phyloP scores from a whole-genome alignment of 192 early-diverging fungal genomes.

The Rhizophagus clarus region DNA sequence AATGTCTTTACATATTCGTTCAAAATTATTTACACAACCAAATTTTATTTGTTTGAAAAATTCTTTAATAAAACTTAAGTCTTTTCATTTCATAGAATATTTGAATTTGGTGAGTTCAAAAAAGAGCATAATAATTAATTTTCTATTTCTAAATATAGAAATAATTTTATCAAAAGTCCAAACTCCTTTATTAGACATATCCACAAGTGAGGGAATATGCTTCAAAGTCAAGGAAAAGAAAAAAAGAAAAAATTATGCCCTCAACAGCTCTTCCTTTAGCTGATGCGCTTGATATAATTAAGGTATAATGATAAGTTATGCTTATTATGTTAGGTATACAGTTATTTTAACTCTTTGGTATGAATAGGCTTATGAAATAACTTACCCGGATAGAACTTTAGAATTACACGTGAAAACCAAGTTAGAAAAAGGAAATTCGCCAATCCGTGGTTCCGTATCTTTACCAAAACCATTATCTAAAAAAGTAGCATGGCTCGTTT shows the following conservation, averaged over 20 bases:
- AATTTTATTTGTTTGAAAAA: neutral
- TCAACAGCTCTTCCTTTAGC: conserved; percentile 42
- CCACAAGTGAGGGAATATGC: conserved; percentile 17
- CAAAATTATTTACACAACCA: neutral
- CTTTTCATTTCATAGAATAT: neutral
- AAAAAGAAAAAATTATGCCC: conserved; percentile 32
- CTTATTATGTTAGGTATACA: neutral
- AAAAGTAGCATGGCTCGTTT: conserved; percentile 72
- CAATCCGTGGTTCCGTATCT: conserved; percentile 77
- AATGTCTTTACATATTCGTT: too few relatives aligned
- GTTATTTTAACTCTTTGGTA: neutral
- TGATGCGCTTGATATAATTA: conserved; percentile 41
- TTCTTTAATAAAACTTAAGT: neutral
- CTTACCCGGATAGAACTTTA: conserved; percentile 60
- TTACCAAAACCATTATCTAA: conserved; percentile 68
- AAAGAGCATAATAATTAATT: too few relatives aligned
- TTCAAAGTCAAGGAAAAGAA: conserved; percentile 11
- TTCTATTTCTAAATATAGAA: neutral
- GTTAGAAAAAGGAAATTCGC: conserved; percentile 77
- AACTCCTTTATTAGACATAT: neutral
- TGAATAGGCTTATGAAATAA: conserved; percentile 64
- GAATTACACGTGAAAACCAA: conserved; percentile 69
- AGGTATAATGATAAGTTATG: conserved; percentile 33
- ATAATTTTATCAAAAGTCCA: conserved; percentile 2
- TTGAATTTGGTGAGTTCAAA: neutral